Percentiles rank a stretch among this genome's conserved stretches.
These are phyloP conservation scores for Aspergillus vadensis DNA, from an alignment of 2,329 filamentous ascomycete species.

Conservation along the genomic window DNA sequence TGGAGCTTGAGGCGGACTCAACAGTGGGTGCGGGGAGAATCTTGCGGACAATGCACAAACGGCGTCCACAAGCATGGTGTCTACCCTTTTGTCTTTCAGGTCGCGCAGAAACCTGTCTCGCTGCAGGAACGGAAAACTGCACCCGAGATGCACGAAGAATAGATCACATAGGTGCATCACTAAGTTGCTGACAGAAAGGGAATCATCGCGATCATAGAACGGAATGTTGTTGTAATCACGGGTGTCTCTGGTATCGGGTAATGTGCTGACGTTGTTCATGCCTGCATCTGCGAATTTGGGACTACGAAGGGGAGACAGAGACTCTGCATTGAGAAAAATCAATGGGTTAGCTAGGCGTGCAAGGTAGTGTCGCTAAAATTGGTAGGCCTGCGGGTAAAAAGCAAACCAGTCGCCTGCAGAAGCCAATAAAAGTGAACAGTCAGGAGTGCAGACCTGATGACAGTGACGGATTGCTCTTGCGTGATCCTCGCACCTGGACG, in stretches of 20 bases:
- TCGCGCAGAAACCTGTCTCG: slow-evolving; percentile 72
- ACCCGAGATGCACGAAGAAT: slow-evolving; percentile 81
- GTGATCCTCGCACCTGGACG: slow-evolving; percentile 59
- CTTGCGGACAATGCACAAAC: slow-evolving; percentile 80
- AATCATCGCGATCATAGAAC: slow-evolving; percentile 73
- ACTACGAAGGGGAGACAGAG: slow-evolving; percentile 39
- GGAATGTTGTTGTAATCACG: slow-evolving; percentile 55
- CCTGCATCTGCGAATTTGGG: slow-evolving; percentile 30
- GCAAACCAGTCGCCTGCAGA: neutral
- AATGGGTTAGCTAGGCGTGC: neutral
- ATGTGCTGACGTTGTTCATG: slow-evolving; percentile 20
- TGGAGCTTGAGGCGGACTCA: slow-evolving; percentile 55
- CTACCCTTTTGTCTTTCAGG: slow-evolving; percentile 76
- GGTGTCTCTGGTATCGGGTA: slow-evolving; percentile 31
- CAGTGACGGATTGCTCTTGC: slow-evolving; percentile 43
- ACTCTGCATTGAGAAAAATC: slow-evolving; percentile 29
- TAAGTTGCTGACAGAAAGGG: slow-evolving; percentile 69
- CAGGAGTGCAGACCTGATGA: slow-evolving; percentile 37
- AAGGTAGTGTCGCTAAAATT: neutral
- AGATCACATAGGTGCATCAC: slow-evolving; percentile 76
- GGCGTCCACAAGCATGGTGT: slow-evolving; percentile 82
- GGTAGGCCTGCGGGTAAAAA: neutral
- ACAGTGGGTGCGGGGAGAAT: slow-evolving; percentile 66
- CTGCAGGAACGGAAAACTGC: slow-evolving; percentile 81
- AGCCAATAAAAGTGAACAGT: neutral